Conservation (phyloP, 305 asterid genomes). For the Ruellia speciosa region DNA sequence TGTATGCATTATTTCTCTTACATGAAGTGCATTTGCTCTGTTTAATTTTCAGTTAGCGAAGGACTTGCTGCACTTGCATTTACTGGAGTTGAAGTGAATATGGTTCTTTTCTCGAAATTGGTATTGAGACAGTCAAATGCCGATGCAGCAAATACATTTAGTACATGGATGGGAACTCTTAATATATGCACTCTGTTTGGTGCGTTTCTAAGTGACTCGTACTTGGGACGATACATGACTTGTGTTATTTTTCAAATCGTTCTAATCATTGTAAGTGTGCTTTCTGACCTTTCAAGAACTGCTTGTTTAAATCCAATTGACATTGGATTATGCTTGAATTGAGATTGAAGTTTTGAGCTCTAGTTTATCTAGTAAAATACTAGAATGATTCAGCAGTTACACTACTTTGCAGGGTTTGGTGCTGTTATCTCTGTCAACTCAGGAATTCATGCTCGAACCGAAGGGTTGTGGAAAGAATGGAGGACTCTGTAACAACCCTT, state of each 20-base stretch:
- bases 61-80: slow-evolving; percentile 80
- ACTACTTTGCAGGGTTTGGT: slow-evolving; percentile 52
- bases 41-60: slow-evolving; percentile 49
- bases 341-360: background rate
- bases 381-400: background rate
- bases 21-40: slow-evolving; percentile 1
- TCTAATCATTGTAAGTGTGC: slow-evolving; percentile 53
- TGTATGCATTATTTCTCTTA: background rate
- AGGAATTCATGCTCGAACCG: slow-evolving; percentile 61
- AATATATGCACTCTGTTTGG: slow-evolving; percentile 68
- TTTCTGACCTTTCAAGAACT: background rate
- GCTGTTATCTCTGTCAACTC: slow-evolving; percentile 55
- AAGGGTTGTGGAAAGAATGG: slow-evolving; percentile 62
- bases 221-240: slow-evolving; percentile 69
- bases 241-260: slow-evolving; percentile 63
- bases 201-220: slow-evolving; percentile 82
- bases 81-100: slow-evolving; percentile 77
- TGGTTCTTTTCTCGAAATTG: slow-evolving; percentile 68
- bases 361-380: background rate
- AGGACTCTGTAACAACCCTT: slow-evolving; percentile 40
- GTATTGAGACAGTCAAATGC: slow-evolving; percentile 69
- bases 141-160: slow-evolving; percentile 64
- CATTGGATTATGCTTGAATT: too few species aligned
- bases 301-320: background rate
- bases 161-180: slow-evolving; percentile 81